Conservation (phyloP, 257 asterid genomes). For the Henckelia pumila region DNA sequence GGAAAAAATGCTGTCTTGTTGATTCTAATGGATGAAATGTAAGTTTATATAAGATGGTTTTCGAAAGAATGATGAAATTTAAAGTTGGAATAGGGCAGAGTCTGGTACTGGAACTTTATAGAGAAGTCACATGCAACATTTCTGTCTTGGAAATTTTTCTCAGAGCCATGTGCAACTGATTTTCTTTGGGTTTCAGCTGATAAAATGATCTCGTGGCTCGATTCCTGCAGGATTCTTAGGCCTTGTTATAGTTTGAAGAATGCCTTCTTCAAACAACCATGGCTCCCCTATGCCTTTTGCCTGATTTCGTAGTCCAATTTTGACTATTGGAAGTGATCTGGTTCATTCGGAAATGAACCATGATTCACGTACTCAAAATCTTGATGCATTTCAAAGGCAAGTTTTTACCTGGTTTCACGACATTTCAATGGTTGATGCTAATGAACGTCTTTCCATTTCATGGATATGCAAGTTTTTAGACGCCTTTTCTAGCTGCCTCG, state of each 20-base stretch:
- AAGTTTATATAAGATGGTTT: slow-evolving; percentile 6
- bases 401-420: too few relatives aligned
- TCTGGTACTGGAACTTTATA: slow-evolving; percentile 12
- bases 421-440: too few relatives aligned
- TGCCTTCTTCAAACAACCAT: slow-evolving; percentile 72
- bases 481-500: too few relatives aligned
- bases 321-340: slow-evolving; percentile 56
- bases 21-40: slow-evolving; percentile 9
- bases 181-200: slow-evolving; percentile 10
- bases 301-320: slow-evolving; percentile 74
- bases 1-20: slow-evolving; percentile 8
- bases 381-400: slow-evolving; percentile 64
- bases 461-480: too few relatives aligned
- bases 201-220: background rate
- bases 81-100: background rate
- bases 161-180: background rate
- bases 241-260: slow-evolving; percentile 30
- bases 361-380: slow-evolving; percentile 37
- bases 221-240: slow-evolving; percentile 28
- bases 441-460: too few relatives aligned
- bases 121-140: background rate
- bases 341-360: slow-evolving; percentile 56
- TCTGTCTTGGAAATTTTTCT: background rate
- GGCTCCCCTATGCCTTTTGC: slow-evolving; percentile 65
- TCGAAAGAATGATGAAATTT: slow-evolving; percentile 6